phyloP scores from a whole-genome alignment of 2,329 filamentous ascomycete genomes.

The Penicillium crustosum region DNA sequence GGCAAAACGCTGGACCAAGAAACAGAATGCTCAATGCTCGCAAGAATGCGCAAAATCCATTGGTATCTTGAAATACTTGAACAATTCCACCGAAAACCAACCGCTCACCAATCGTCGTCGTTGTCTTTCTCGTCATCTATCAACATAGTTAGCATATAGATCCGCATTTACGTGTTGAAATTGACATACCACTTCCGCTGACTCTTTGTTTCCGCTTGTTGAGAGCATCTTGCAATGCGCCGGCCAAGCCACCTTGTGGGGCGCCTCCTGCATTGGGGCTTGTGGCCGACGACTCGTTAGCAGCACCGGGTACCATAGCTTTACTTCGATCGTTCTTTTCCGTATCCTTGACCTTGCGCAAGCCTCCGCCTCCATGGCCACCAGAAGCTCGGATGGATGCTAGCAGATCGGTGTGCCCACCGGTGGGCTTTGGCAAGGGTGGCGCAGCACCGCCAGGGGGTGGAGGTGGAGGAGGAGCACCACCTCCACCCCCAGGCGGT shows the following conservation, averaged over 20 bases:
- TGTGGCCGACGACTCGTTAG: conserved; percentile 59
- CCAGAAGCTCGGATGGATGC: conserved; percentile 55
- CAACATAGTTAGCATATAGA: conserved; percentile 26
- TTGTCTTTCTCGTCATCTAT: conserved; percentile 49
- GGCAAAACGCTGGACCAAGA: conserved; percentile 13
- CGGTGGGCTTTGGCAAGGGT: conserved; percentile 44
- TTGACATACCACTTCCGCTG: conserved; percentile 81
- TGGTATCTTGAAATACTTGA: conserved; percentile 21
- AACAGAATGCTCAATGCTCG: conserved; percentile 13
- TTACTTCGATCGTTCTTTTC: conserved; percentile 50
- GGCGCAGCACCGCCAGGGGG: conserved; percentile 40
- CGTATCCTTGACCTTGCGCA: conserved; percentile 48
- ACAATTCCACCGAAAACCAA: conserved; percentile 4
- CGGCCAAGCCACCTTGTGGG: conserved; percentile 66
- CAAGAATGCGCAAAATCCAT: conserved; percentile 18
- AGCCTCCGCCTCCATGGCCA: conserved; percentile 51
- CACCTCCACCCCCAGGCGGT: conserved; percentile 46
- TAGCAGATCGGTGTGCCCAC: conserved; percentile 46
- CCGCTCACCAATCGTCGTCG: conserved; percentile 47
- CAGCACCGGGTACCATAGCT: conserved; percentile 45
- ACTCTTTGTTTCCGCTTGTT: conserved; percentile 90
- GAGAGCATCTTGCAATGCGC: conserved; percentile 74
- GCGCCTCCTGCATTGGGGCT: conserved; percentile 54
- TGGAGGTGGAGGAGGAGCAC: conserved; percentile 55
- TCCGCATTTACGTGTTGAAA: neutral